Evolutionary conservation across 768 basidiomycete genomes (phyloP), one percentile per base, ranked within the genome.

Genomic region (Phaffia australis): DNA sequence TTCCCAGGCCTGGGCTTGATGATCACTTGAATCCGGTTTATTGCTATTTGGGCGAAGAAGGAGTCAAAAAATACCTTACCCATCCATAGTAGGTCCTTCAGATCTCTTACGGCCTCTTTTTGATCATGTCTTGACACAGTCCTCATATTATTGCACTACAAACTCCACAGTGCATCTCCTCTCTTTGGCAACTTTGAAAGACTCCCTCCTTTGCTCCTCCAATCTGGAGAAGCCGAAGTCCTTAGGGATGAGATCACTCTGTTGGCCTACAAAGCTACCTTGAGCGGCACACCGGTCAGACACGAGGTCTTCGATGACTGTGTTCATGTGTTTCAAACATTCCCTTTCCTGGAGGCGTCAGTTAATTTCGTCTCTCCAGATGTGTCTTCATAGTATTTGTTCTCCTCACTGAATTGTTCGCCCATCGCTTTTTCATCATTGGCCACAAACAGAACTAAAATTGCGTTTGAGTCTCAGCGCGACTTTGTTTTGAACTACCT

Each of bases 231-330:
- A 69, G 87, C 89, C 1, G 94, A 99, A 74, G 90, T 95, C 0
- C 80, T 99, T n/a, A 81, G 91, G 30, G 94, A 99, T 72, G 94
- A 98, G 75, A 86, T 89, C 27, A 86, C 87, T 19, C 81, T 99
- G 11, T 76, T 98, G 30, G 91, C 93, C 1, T 89, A 94, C 77
- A 99, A 99, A 75, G 95, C 95, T 15, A 83, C 85, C 5, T 75
- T 88, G 30, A 84, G 87, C 27, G 93, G 92, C 2, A 89, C 94
- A 48, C 79, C 86, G 63, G 88, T 95, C 35, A 83, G 82, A 69
- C 88, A 93, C 71, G 92, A 97, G 74, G 76, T 89, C 49, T 95
- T 88, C 72, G 87, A 93, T 72, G 94, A 99, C 76, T 87, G 86
- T 60, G 90, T 93, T 5, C 92, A 97, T 71, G 88, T 94, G 16